A percentile compares a stretch with the other conserved stretches of the same genome.
These are phyloP conservation scores for Talaromyces funiculosus DNA, from an alignment of 2,329 filamentous ascomycete species.

Conservation along the genomic window DNA sequence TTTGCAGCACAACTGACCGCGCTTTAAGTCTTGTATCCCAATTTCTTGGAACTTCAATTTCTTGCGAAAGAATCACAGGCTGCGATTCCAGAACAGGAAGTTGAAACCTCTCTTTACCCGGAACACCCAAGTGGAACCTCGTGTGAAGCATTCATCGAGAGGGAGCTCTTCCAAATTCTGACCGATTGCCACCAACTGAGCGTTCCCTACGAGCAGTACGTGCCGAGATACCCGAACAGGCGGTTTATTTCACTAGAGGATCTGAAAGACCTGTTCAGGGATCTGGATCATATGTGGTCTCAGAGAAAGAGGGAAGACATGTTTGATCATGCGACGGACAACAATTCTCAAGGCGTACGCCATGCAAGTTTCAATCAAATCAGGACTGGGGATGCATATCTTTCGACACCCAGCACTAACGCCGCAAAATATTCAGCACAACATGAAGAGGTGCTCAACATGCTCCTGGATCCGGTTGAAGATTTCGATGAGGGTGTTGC, in stretches of 20 bases:
- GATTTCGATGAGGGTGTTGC: background rate
- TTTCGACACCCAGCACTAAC: background rate
- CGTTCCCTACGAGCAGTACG: conserved; percentile 9
- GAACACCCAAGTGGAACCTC: background rate
- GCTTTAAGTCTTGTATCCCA: conserved; percentile 3
- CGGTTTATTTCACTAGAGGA: conserved; percentile 8
- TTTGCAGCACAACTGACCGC: background rate
- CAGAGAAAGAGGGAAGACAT: background rate
- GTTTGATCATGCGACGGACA: background rate
- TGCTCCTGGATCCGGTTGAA: background rate
- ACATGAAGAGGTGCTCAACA: background rate
- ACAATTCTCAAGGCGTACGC: background rate
- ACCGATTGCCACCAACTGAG: conserved; percentile 1
- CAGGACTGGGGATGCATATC: background rate
- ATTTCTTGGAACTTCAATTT: conserved; percentile 15
- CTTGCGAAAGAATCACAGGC: conserved; percentile 6
- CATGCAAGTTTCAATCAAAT: background rate
- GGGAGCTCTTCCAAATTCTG: background rate
- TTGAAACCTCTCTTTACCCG: background rate
- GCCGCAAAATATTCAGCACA: background rate
- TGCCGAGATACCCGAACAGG: background rate
- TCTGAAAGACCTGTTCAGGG: conserved; percentile 2
- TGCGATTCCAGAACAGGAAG: background rate
- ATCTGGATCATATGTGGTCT: background rate
- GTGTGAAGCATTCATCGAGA: background rate